Evolutionary conservation across 148 eudicot species (phyloP), one percentile per base, ranked within the genome.

Genomic region (Nyssa sinensis): DNA sequence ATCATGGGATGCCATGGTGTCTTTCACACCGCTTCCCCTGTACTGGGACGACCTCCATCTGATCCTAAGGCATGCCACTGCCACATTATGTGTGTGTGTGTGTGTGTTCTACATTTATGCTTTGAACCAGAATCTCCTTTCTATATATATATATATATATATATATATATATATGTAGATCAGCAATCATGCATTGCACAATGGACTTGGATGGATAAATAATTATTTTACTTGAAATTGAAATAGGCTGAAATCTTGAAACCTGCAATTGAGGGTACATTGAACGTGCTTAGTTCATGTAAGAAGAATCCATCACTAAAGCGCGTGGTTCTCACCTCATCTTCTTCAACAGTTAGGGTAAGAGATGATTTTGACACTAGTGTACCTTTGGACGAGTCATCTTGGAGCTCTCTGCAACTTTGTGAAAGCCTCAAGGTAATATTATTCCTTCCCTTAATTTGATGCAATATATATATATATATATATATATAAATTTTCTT

Each of bases 21-120:
- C 41, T 95, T 95, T 57, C 99, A 95, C 73, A 89, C 88, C 23
- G 99, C 99, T 75, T 95, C 99, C 11, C 99, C 99, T 8, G 96
- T 95, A 0, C 70, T 81, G 12, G 86, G 86, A 55, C 64, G 39
- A 23, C 83, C 83, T 30, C 39, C 70, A 10, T 64, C 72, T 7
- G 84, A 94, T 73, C 90, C 96, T 31, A 84, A 79, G 92, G 98
- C 84, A 79, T 62, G 65, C 6, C 21, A 4, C n/a, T n/a, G n/a
- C n/a, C 13, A 25, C 4, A 19, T 28, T n/a, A 51, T 7, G 47
- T 41, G 47, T 41, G 8, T 41, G 47, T 6, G n/a, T n/a, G n/a
- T n/a, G n/a, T n/a, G n/a, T n/a, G n/a, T n/a, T n/a, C n/a, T 39
- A 39, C 44, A 39, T 39, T 39, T 39, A 39, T 39, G 11, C 11